These are phyloP conservation scores for Persicaria maculosa DNA, from an alignment of 148 eudicot species.

Conservation along the genomic window DNA sequence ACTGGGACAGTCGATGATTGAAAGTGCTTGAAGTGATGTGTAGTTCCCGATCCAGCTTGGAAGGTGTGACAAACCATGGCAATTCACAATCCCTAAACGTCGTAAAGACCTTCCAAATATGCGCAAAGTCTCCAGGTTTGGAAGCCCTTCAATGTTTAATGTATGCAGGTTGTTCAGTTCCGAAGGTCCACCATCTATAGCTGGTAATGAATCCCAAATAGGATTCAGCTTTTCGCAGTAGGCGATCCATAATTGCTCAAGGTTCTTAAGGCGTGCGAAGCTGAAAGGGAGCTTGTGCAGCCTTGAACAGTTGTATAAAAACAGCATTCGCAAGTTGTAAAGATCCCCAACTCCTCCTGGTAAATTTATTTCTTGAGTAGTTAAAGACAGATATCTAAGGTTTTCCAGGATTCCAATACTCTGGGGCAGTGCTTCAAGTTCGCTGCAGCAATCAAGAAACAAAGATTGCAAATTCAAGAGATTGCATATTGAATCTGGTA, in stretches of 20 bases:
- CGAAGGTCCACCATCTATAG: not conserved
- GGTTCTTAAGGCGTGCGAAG: not conserved
- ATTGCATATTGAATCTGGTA: slow-evolving; percentile 2
- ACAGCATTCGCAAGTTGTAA: not conserved
- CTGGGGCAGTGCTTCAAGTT: slow-evolving; percentile 3
- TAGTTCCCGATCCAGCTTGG: slow-evolving; percentile 5
- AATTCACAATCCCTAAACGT: slow-evolving; percentile 4
- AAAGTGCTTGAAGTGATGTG: slow-evolving; percentile 9
- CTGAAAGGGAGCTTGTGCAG: not conserved
- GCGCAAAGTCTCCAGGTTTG: not conserved
- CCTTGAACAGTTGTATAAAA: not conserved
- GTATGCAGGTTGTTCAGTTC: slow-evolving; percentile 1
- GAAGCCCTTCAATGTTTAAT: not conserved
- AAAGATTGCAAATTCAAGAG: slow-evolving; percentile 11
- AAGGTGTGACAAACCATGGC: slow-evolving; percentile 3
- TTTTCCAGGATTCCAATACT: not conserved
- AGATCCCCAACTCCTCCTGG: not conserved
- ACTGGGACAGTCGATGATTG: slow-evolving; percentile 5
- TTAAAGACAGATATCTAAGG: not conserved
- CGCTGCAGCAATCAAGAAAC: slow-evolving; percentile 6
- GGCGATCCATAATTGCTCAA: not conserved
- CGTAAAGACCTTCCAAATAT: slow-evolving; percentile 8
- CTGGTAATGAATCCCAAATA: not conserved
- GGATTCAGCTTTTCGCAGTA: slow-evolving; percentile 6
- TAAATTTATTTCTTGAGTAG: slow-evolving; percentile 4